Conservation (phyloP, 306 rosid genomes). For the Malus sieversii region DNA sequence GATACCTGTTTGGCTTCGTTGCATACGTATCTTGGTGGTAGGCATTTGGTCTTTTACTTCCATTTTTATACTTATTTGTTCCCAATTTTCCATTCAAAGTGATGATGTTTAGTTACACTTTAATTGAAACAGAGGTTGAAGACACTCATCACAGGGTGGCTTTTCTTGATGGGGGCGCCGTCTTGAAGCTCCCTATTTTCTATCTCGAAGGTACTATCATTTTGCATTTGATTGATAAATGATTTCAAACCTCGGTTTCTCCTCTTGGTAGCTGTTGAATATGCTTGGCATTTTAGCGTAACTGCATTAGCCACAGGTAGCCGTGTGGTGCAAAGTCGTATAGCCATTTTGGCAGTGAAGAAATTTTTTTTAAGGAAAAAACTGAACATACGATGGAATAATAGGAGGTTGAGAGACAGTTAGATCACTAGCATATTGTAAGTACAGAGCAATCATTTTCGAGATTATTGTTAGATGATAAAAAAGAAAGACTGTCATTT, state of each 20-base stretch:
- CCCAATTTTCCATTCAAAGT: neutral
- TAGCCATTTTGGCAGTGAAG: neutral
- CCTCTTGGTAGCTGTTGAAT: neutral
- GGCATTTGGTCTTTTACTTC: constrained; percentile 4
- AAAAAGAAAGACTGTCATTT: neutral
- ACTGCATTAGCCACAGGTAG: neutral
- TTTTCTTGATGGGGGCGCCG: constrained; percentile 73
- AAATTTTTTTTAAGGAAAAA: neutral
- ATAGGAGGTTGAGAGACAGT: neutral
- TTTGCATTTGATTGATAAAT: neutral
- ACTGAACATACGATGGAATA: neutral
- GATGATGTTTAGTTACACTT: neutral
- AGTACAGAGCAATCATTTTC: neutral
- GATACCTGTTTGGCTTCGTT: constrained; percentile 53
- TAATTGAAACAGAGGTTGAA: constrained; percentile 66
- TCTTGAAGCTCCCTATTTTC: constrained; percentile 63
- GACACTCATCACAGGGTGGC: constrained; percentile 76
- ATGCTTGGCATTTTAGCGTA: neutral
- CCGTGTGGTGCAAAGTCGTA: neutral
- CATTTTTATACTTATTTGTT: neutral
- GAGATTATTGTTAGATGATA: neutral
- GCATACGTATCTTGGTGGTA: constrained; percentile 94
- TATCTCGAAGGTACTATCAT: constrained; percentile 57
- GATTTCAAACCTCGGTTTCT: neutral
- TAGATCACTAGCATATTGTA: neutral